Conservation (phyloP, 176 grass and related monocot species). For the Thinopyrum elongatum region DNA sequence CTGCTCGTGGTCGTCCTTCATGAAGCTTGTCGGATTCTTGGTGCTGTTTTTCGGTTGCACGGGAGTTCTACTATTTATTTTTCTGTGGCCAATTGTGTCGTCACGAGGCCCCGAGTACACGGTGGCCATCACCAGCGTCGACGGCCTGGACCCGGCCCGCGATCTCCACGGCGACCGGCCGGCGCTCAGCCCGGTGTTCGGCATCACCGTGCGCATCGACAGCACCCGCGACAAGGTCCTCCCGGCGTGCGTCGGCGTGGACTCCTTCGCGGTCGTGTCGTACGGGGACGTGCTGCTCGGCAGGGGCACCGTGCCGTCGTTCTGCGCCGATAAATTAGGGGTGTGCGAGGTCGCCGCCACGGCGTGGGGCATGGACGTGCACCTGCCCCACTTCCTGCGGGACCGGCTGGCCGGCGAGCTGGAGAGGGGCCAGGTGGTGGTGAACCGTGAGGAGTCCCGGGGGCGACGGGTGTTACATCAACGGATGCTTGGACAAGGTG, state of each 20-base stretch:
- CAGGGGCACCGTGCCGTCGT: not conserved
- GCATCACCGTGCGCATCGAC: conserved; percentile 7
- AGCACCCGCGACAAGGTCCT: not conserved
- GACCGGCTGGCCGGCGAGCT: conserved; percentile 6
- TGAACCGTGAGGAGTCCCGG: not conserved
- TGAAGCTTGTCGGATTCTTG: too few relatives aligned
- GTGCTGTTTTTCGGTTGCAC: too few relatives aligned
- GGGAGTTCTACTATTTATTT: too few relatives aligned
- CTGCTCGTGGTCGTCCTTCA: too few relatives aligned
- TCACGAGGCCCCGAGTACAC: not conserved
- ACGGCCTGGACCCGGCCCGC: not conserved
- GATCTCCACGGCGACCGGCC: not conserved
- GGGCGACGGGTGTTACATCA: not conserved
- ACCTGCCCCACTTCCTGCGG: conserved; percentile 14
- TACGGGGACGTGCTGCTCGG: conserved; percentile 25
- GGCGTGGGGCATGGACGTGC: conserved; percentile 2
- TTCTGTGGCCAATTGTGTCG: too few relatives aligned
- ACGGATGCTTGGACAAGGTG: not conserved
- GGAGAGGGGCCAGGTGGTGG: not conserved
- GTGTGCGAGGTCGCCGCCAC: not conserved
- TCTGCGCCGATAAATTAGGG: not conserved
- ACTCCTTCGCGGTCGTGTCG: not conserved
- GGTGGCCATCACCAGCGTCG: not conserved
- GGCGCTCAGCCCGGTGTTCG: conserved; percentile 15
- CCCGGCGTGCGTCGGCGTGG: not conserved